Base-by-base conservation (phyloP, 148 eudicot genomes). In the Euryodendron excelsum region DNA sequence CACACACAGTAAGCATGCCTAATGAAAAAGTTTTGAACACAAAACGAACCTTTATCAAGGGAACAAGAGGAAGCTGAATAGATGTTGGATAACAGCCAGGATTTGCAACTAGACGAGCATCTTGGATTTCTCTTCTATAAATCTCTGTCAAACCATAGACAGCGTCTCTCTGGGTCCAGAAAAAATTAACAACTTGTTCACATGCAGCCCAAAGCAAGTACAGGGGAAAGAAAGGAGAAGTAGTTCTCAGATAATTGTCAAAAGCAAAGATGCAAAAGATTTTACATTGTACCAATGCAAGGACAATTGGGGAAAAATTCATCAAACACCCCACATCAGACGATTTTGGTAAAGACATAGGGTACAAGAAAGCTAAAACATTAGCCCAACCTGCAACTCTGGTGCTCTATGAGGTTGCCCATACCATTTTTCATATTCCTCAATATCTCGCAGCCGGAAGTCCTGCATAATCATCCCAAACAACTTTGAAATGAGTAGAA, bases 61-160 rank as follows among this genome's bases (percentile, higher is more conserved):
- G 98, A 80, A 95, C 81, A 74, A 95, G 96, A 73, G 98, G 97
- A 80, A 95, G 88, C 78, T 91, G 94, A 80, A 95, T 81, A 34
- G 97, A 87, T 33, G 98, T 94, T 28, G 98, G 98, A 84, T 92
- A 94, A 81, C 98, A 94, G 48, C 98, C 98, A 85, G 97, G 98
- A 80, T 95, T 95, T 61, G 98, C 98, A 79, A 95, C 92, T 66
- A 95, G 88, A 77, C 89, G 88, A 68, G 94, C 97, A 75, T 74
- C 82, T 85, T 82, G 90, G 52, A 93, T 90, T 66, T 90, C 86
- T 72, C 72, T 78, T 78, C 97, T 89, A 76, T 77, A 82, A 47
- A 93, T 84, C 88, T 95, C 99, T 2, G 97, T 93, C 77, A 95
- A 86, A 80, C 99, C 99, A 87, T 95, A 95, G 1, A 93, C 91